Percentiles rank a stretch among this genome's conserved stretches.
phyloP scores from a whole-genome alignment of 2,329 filamentous ascomycete genomes.

The Xylaria sp. region DNA sequence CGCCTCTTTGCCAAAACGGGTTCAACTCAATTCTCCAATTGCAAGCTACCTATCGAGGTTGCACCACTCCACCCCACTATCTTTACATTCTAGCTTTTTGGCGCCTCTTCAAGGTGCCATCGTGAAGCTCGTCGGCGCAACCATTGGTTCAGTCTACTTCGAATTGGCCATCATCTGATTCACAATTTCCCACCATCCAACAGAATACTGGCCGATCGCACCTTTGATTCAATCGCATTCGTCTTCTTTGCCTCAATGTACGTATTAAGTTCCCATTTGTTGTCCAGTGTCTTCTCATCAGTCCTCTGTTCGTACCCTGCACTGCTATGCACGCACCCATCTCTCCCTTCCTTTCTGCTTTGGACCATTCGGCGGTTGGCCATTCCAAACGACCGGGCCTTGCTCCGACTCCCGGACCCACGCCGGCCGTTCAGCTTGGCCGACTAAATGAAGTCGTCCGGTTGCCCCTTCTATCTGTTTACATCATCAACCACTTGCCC shows the following conservation, averaged over 20 bases:
- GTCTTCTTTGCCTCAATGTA: conserved; percentile 14
- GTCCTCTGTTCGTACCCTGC: neutral
- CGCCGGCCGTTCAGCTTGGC: conserved; percentile 17
- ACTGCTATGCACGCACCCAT: neutral
- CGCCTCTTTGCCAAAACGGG: conserved; percentile 43
- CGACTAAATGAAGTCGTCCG: conserved; percentile 14
- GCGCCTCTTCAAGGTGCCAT: conserved; percentile 33
- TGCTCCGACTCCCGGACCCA: conserved; percentile 32
- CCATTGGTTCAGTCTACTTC: conserved; percentile 37
- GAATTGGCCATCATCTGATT: conserved; percentile 29
- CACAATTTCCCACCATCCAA: neutral
- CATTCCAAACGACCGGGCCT: conserved; percentile 16
- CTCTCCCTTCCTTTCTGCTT: neutral
- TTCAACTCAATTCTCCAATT: conserved; percentile 32
- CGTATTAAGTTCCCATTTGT: conserved; percentile 1
- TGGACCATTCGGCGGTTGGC: neutral
- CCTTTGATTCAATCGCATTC: neutral
- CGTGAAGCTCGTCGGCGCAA: conserved; percentile 40
- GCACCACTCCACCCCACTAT: conserved; percentile 37
- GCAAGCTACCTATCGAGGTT: conserved; percentile 32
- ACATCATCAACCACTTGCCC: conserved; percentile 17
- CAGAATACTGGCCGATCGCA: neutral
- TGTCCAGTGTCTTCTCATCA: neutral
- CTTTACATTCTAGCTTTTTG: conserved; percentile 21
- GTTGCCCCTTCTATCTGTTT: conserved; percentile 31